phyloP scores from a whole-genome alignment of 441 rosid species.

The Theobroma grandiflorum region DNA sequence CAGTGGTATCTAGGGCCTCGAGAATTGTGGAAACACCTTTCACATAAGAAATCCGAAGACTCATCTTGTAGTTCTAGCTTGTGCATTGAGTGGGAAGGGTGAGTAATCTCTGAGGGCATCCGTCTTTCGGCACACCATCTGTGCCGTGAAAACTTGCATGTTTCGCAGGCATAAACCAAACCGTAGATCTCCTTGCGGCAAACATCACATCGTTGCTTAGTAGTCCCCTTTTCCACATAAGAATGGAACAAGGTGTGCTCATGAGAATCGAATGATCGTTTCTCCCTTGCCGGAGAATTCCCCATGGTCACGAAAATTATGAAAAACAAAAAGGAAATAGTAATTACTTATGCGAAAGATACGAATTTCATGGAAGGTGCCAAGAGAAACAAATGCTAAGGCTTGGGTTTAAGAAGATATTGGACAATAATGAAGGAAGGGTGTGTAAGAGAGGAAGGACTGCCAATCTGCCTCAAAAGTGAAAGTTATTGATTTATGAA shows the following conservation, averaged over 20 bases:
- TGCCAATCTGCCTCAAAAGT: not conserved
- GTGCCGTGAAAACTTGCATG: not conserved
- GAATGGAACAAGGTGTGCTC: not conserved
- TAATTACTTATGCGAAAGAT: not conserved
- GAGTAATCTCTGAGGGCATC: not conserved
- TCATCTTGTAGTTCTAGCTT: not conserved
- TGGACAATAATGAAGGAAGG: no score
- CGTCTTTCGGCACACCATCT: not conserved
- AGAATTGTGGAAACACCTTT: not conserved
- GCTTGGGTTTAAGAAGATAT: not conserved
- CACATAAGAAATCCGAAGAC: not conserved
- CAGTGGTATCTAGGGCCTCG: conserved; percentile 11
- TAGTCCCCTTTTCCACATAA: not conserved
- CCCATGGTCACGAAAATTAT: not conserved
- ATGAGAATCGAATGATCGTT: not conserved
- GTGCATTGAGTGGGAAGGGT: not conserved
- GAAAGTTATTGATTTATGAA: not conserved
- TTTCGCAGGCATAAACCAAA: not conserved
- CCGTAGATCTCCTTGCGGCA: not conserved
- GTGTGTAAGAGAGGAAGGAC: no score
- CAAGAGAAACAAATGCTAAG: not conserved
- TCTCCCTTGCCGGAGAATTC: not conserved
- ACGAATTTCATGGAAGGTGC: not conserved
- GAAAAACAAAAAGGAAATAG: not conserved
- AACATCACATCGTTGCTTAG: not conserved